phyloP scores from a whole-genome alignment of 305 asterid species.

The Fraxinus sp. region DNA sequence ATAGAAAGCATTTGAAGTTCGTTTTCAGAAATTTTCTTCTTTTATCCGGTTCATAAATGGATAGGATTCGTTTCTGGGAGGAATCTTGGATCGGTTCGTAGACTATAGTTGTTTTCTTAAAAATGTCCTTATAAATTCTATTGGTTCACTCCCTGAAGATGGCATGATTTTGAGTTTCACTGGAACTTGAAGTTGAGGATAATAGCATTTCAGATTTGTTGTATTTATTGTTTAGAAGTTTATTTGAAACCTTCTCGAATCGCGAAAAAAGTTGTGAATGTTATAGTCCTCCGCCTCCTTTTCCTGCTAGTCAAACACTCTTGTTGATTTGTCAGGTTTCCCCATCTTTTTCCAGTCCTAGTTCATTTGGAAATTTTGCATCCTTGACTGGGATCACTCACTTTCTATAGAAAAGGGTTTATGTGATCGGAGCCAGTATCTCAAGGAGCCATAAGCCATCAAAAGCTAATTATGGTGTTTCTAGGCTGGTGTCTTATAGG shows the following conservation, averaged over 20 bases:
- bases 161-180: neutral
- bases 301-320: neutral
- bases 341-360: neutral
- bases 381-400: neutral
- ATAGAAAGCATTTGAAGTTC: neutral
- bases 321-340: neutral
- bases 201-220: neutral
- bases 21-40: neutral
- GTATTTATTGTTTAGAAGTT: neutral
- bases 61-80: neutral
- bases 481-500: neutral
- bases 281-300: neutral
- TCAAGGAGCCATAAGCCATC: neutral
- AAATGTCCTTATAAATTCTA: neutral
- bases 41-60: neutral
- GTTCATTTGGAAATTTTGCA: neutral
- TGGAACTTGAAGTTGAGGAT: slow-evolving; percentile 3
- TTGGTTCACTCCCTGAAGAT: neutral
- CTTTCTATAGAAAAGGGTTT: neutral
- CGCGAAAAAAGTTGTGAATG: neutral
- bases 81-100: neutral
- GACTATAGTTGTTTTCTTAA: neutral
- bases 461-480: neutral
- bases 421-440: neutral
- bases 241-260: neutral